Base-by-base conservation (phyloP, 2,329 filamentous ascomycete genomes). In the Dothistroma septosporum region DNA sequence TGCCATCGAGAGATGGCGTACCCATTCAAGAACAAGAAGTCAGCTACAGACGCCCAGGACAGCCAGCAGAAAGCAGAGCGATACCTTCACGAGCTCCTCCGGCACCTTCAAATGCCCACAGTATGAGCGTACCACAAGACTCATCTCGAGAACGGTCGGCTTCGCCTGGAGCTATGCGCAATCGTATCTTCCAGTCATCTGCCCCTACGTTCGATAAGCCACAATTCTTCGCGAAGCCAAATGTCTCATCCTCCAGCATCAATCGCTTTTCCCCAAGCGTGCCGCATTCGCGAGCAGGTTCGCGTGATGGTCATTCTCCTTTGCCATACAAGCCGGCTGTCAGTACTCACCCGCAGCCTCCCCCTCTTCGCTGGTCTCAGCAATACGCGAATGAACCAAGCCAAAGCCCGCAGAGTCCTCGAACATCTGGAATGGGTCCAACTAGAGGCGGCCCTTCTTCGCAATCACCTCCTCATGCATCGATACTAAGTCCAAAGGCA, bases 161-260 rank as follows among this genome's bases (percentile, higher is more conserved):
- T 6, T 68, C 65, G 9, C 68, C 66, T n/a, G 55, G 58, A 10
- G 31, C 35, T 19, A 53, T 61, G 22, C 63, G 53, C 16, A 56
- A 65, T 48, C 60, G 54, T 47, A 31, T 57, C n/a, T 50, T 56
- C 16, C 53, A 62, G n/a, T 48, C 59, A 14, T 53, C 58, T 16
- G 33, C 48, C 19, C 21, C 53, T 8, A 55, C 54, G 16, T 12
- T 46, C 14, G 52, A 59, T n/a, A 35, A 60, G 59, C 48, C 41
- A 58, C 41, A 57, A 58, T 33, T 64, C 35, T 65, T 57, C 52
- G 50, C 32, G 8, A 61, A n/a, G 49, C 58, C 61, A 4, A 68
- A 68, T 52, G 64, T 53, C 14, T 68, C 64, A 28, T 62, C 64
- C 14, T 53, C 62, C 9, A 66, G 61, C 31, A 21, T 68, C 24